These are phyloP conservation scores for Aspergillus alliaceus DNA, from an alignment of 2,329 filamentous ascomycete genomes.

Conservation along the genomic window DNA sequence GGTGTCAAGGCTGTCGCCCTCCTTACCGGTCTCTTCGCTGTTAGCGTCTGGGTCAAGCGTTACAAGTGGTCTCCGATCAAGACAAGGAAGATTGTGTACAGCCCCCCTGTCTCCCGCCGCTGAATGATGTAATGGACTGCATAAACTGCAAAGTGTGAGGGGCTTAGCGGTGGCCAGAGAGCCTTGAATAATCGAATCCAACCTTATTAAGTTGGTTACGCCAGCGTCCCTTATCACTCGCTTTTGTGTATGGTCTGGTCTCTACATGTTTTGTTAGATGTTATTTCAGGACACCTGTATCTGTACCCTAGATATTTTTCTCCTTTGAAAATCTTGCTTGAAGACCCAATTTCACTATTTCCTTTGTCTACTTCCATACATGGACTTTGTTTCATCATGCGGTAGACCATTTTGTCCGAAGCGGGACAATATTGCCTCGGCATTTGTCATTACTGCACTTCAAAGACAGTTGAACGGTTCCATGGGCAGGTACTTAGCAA, in stretches of 20 bases:
- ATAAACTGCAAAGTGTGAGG: slow-evolving; percentile 33
- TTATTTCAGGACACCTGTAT: slow-evolving; percentile 41
- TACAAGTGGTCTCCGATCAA: slow-evolving; percentile 99
- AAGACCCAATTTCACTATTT: slow-evolving; percentile 41
- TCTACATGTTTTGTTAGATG: slow-evolving; percentile 40
- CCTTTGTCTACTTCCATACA: slow-evolving; percentile 30
- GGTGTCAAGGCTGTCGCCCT: slow-evolving; percentile 92
- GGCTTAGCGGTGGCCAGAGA: slow-evolving; percentile 23
- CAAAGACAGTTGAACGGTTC: background rate
- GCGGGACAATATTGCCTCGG: background rate
- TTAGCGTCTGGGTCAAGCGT: slow-evolving; percentile 97
- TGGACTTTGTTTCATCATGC: slow-evolving; percentile 1
- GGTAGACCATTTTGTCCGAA: background rate
- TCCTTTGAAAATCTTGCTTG: slow-evolving; percentile 39
- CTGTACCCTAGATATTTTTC: slow-evolving; percentile 46
- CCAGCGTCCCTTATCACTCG: slow-evolving; percentile 27
- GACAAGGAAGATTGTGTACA: slow-evolving; percentile 89
- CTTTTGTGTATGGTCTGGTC: slow-evolving; percentile 32
- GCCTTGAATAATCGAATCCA: slow-evolving; percentile 27
- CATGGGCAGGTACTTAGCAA: background rate
- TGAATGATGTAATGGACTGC: slow-evolving; percentile 30
- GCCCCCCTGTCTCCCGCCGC: slow-evolving; percentile 60
- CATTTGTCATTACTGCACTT: background rate
- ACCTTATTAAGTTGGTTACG: slow-evolving; percentile 23
- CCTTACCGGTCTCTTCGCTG: slow-evolving; percentile 72